Evolutionary conservation across 2,329 filamentous ascomycete genomes (phyloP), one percentile per base, ranked within the genome.

Genomic region (Diaporthe sp.): DNA sequence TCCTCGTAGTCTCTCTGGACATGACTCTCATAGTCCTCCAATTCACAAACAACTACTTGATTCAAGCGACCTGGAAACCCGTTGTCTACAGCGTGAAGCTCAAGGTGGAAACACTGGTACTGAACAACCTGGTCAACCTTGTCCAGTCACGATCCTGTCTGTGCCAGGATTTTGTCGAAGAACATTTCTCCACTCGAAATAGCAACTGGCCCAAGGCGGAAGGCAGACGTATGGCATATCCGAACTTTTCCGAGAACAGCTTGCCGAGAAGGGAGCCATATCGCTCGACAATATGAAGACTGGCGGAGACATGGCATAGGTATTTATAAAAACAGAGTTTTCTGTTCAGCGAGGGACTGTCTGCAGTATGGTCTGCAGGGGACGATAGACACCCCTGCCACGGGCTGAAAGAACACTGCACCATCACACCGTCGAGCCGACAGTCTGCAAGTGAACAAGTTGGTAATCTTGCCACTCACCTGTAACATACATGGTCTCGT

Each of bases 1-100:
- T 81, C 51, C 61, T 78, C 17, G 82, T 84, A 58, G 78, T 84
- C 55, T 59, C 78, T 8, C 80, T 84, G 27, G 59, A 65, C 10
- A 32, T 83, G 44, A 66, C 59, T 17, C 55, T 73, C 25, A 55
- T 73, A 39, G 72, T 37, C 37, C 72, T 73, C 37, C 42, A 70
- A 19, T 73, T 70, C 30, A 55, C 55, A 42, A 50, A 44, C 22
- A 47, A 27, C 30, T 56, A 71, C 27, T 55, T 70, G 27, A 56
- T 63, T 12, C 63, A 69, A 39, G 70, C 72, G 30, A 61, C 72
- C 12, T 73, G 70, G 65, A 73, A 73, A 39, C 65, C 65, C 19
- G 68, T 73, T 19, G 72, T 73, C 1, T 73, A 73, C 44, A 73
- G 72, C 44, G 27, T 73, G 9, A 73, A 73, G 55, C 66, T 73